Evolutionary conservation across 2,329 filamentous ascomycete genomes (phyloP).

Genomic region (Xylariaceae sp.): DNA sequence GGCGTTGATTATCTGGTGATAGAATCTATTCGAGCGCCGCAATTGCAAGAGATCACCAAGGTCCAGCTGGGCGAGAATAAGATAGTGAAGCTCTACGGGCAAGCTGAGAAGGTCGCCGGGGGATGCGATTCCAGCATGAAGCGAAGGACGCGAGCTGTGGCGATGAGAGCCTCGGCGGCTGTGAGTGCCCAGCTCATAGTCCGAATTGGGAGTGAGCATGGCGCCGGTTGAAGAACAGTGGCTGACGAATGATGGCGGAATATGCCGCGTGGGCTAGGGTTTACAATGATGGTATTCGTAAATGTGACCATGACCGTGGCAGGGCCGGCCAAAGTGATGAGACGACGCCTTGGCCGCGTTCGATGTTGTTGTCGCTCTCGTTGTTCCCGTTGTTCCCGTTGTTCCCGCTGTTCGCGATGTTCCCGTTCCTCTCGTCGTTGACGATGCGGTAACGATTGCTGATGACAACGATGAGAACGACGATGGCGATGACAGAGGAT

Average conservation of each 20-base stretch:
- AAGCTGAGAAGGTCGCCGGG: slow-evolving; percentile 21
- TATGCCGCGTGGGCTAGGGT: background rate
- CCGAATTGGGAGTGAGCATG: slow-evolving; percentile 17
- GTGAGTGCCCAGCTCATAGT: slow-evolving; percentile 10
- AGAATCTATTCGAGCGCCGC: slow-evolving; percentile 22
- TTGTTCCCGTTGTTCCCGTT: background rate
- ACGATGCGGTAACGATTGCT: background rate
- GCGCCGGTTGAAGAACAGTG: slow-evolving; percentile 4
- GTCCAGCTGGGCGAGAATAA: slow-evolving; percentile 26
- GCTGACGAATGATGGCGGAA: background rate
- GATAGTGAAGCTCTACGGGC: slow-evolving; percentile 28
- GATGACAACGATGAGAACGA: slow-evolving; percentile 2
- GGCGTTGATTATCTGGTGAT: slow-evolving; percentile 26
- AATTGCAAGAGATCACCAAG: slow-evolving; percentile 24
- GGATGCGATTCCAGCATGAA: background rate
- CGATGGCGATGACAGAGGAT: background rate
- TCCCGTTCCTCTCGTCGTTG: too few species aligned
- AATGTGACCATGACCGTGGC: background rate
- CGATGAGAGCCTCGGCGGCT: slow-evolving; percentile 2
- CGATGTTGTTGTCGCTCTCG: background rate
- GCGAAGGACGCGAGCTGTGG: slow-evolving; percentile 2
- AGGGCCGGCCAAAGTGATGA: background rate
- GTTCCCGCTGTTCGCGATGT: background rate
- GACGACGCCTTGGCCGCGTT: background rate
- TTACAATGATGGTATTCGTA: background rate